Evolutionary conservation across 2,329 filamentous ascomycete genomes (phyloP).

Genomic region (Pseudocercospora eumusae): DNA sequence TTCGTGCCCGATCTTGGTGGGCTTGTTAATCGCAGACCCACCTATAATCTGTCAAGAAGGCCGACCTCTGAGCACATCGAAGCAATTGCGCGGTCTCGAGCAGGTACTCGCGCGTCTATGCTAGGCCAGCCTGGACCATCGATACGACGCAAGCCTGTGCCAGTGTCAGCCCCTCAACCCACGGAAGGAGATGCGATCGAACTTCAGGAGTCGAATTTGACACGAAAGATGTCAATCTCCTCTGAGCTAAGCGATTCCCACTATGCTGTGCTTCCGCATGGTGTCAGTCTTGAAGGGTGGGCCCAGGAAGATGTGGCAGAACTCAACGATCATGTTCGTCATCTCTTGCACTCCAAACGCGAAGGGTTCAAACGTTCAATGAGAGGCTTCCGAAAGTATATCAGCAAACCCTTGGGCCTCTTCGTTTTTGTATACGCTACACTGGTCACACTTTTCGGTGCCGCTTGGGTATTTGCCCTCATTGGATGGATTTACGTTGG

Average conservation of each 20-base stretch:
- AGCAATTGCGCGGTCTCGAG: constrained; percentile 27
- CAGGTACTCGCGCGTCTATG: constrained; percentile 26
- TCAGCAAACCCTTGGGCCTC: constrained; percentile 73
- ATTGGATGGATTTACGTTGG: constrained; percentile 86
- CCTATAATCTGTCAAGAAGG: constrained; percentile 68
- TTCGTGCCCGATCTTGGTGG: constrained; percentile 80
- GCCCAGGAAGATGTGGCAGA: constrained; percentile 70
- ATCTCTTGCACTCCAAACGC: constrained; percentile 80
- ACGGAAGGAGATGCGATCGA: constrained; percentile 24
- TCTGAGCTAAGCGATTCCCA: constrained; percentile 68
- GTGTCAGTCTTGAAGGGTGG: constrained; percentile 72
- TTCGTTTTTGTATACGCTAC: constrained; percentile 81
- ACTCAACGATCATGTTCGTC: constrained; percentile 81
- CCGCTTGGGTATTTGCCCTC: constrained; percentile 87
- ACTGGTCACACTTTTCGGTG: constrained; percentile 79
- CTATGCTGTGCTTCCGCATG: constrained; percentile 78
- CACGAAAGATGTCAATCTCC: constrained; percentile 57
- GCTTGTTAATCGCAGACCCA: constrained; percentile 74
- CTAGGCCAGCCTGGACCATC: constrained; percentile 6
- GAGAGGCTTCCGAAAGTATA: constrained; percentile 79
- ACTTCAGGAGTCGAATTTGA: constrained; percentile 25
- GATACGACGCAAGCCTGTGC: constrained; percentile 21
- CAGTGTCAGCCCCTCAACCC: constrained; percentile 12
- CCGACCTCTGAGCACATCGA: constrained; percentile 35
- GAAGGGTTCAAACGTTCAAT: constrained; percentile 77